Percentiles rank a stretch among this genome's conserved stretches.
phyloP scores from a whole-genome alignment of 495 filamentous ascomycete species.

The Baudoinia panamericana region DNA sequence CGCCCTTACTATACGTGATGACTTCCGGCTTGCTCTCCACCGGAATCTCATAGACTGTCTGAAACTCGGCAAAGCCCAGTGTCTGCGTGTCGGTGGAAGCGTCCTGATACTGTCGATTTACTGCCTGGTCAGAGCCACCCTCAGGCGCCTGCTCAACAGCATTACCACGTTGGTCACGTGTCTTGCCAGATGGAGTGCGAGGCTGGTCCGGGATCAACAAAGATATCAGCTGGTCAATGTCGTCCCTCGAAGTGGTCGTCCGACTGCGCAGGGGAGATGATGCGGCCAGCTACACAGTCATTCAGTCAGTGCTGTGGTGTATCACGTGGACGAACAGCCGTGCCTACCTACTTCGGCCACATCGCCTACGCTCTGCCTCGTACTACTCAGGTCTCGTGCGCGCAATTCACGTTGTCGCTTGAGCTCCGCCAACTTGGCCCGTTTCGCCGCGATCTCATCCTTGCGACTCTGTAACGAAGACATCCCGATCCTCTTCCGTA shows the following conservation, averaged over 20 bases:
- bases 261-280: constrained; percentile 11
- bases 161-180: constrained; percentile 36
- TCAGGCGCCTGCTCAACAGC: constrained; percentile 58
- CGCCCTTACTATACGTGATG: constrained; percentile 87
- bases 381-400: constrained; percentile 53
- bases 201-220: constrained; percentile 59
- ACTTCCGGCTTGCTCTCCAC: constrained; percentile 46
- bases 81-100: constrained; percentile 37
- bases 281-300: constrained; percentile 36
- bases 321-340: background rate
- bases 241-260: constrained; percentile 50
- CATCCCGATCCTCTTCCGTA: no score
- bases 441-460: constrained; percentile 89
- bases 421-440: constrained; percentile 87
- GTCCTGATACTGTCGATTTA: constrained; percentile 16
- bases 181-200: constrained; percentile 38
- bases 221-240: constrained; percentile 73
- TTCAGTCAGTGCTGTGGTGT: constrained; percentile 20
- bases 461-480: constrained; percentile 38
- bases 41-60: constrained; percentile 62
- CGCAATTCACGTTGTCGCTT: constrained; percentile 80
- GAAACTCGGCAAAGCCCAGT: constrained; percentile 52
- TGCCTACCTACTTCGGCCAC: constrained; percentile 21
- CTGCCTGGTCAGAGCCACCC: constrained; percentile 17
- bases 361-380: constrained; percentile 50